Conservation (phyloP, 805 yeast species). For the Myxozyma kluyveri region DNA sequence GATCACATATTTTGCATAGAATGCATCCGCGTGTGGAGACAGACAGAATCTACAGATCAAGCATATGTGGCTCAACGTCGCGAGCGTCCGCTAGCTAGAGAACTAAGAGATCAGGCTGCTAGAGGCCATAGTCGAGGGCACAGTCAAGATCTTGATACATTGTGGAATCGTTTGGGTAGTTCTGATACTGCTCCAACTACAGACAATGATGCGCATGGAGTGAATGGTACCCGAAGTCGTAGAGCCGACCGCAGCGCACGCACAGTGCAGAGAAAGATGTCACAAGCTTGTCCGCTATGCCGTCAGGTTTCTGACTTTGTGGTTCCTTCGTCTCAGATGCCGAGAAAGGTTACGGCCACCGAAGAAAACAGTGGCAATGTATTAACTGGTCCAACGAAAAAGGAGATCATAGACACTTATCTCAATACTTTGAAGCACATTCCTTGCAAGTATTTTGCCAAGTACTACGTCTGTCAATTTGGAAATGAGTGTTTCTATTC, state of each 20-base stretch:
- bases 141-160: too few species aligned
- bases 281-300: slow-evolving; percentile 24
- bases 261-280: neutral
- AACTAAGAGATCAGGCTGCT: too few species aligned
- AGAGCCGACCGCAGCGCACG: too few species aligned
- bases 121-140: too few species aligned
- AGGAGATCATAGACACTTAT: slow-evolving; percentile 14
- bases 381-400: slow-evolving; percentile 4
- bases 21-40: slow-evolving; percentile 23
- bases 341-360: too few species aligned
- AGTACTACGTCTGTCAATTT: slow-evolving; percentile 8
- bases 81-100: neutral
- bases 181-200: too few species aligned
- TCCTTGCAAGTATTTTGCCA: slow-evolving; percentile 21
- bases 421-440: slow-evolving; percentile 15
- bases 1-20: slow-evolving; percentile 19
- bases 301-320: slow-evolving; percentile 20
- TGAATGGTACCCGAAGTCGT: too few species aligned
- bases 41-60: too few species aligned
- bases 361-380: too few species aligned
- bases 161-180: too few species aligned
- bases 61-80: too few species aligned
- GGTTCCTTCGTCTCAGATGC: slow-evolving; percentile 18
- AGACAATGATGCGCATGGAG: too few species aligned
- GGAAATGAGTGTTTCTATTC: slow-evolving; percentile 25